Conservation (phyloP, 164 flowering plant species). For the Magnolia officinalis region DNA sequence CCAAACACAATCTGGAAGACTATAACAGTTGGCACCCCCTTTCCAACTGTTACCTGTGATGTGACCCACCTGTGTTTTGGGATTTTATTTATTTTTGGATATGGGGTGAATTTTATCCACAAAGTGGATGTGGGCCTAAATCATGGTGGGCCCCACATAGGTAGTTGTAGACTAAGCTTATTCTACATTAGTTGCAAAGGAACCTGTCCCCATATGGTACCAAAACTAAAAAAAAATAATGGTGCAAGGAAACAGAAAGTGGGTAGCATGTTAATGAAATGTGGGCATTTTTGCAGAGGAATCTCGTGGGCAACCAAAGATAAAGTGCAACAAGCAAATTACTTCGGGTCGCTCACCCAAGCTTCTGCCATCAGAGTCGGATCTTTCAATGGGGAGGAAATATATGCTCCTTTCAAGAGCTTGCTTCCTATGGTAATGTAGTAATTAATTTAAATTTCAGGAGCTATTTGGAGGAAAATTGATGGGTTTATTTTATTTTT, state of each 20-base stretch:
- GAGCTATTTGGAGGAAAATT: not conserved
- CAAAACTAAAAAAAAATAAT: not conserved
- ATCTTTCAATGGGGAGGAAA: constrained; percentile 94
- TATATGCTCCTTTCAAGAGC: constrained; percentile 99
- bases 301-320: constrained; percentile 99
- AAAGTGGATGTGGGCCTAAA: no score
- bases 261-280: no score
- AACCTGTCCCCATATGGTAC: not conserved
- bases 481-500: not conserved
- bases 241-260: not conserved
- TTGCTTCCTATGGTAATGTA: constrained; percentile 83
- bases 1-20: no score
- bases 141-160: not conserved
- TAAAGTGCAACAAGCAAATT: constrained; percentile 93
- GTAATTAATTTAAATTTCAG: not conserved
- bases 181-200: no score
- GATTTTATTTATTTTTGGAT: no score
- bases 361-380: constrained; percentile 92
- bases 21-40: no score
- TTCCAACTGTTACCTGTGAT: no score
- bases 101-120: no score
- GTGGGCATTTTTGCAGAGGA: constrained; percentile 48
- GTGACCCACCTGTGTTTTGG: no score
- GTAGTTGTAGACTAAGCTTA: not conserved
- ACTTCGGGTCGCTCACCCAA: constrained; percentile 93